Evolutionary conservation across 2,329 filamentous ascomycete species (phyloP), one percentile per base, ranked within the genome.

Genomic region (Ambrosiella cleistominuta): DNA sequence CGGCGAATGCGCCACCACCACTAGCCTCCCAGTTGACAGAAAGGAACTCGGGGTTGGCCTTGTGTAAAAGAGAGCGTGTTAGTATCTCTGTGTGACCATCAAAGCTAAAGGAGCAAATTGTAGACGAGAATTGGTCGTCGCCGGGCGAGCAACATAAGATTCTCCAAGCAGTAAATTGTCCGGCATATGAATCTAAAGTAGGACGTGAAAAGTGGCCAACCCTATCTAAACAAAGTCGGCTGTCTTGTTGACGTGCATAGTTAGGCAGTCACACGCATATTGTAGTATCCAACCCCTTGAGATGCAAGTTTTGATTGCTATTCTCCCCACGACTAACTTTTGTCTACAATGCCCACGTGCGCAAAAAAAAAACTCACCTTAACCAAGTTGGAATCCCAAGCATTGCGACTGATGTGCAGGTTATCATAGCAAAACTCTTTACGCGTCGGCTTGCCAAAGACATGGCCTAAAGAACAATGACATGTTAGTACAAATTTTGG

Each of bases 341-440:
- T 27, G 27, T 27, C 27, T 27, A 27, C 27, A 27, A 27, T 27
- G 27, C 27, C 27, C 27, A 27, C 27, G 27, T 27, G 27, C 27
- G 27, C 27, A 27, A 27, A 27, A 13, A 47, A n/a, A 17, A n/a
- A 47, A 64, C 77, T 70, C 71, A 94, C 89, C 85, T 97, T 97
- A 74, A 97, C 80, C 68, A 98, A 76, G 75, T 98, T 98, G 67
- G 90, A 96, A 72, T 98, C 93, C 93, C 93, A 98, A 58, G 93
- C 93, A 82, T 98, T 98, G 72, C 86, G 88, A 68, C 89, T 96
- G 72, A 98, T 88, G 70, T 88, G 88, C 65, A 98, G 76, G 72
- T 97, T 97, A 72, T 98, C 93, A 74, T 97, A 98, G 77, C 90
- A 96, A 79, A 88, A 87, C 71, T 98, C 93, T 80, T 95, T 96